Conservation (phyloP, 352 stramenopile species). For the Phytophthora macrochlamydospora region DNA sequence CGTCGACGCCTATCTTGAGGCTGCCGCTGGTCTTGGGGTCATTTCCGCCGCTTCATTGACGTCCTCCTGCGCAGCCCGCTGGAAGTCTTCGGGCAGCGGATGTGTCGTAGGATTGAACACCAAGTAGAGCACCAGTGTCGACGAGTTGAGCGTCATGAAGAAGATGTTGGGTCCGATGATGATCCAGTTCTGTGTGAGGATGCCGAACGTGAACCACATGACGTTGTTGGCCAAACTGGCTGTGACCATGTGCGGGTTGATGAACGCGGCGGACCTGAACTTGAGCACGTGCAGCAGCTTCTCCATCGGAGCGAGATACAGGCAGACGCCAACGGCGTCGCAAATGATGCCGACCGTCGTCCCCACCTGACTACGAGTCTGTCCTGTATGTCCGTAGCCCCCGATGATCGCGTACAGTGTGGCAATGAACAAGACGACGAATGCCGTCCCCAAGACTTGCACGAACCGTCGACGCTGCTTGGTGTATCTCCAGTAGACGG, state of each 20-base stretch:
- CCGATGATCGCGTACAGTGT: conserved; percentile 37
- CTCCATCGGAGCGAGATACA: conserved; percentile 42
- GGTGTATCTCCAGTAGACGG: conserved; percentile 48
- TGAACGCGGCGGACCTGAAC: conserved; percentile 31
- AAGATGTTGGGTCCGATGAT: conserved; percentile 5
- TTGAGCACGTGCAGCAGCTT: conserved; percentile 40
- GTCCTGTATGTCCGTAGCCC: conserved; percentile 19
- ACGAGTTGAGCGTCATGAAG: conserved; percentile 14
- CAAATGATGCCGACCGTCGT: conserved; percentile 27
- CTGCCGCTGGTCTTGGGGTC: background rate
- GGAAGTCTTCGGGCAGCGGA: conserved; percentile 13
- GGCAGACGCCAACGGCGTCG: conserved; percentile 15
- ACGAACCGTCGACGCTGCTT: conserved; percentile 18
- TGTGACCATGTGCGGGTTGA: conserved; percentile 44
- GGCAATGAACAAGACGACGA: conserved; percentile 15
- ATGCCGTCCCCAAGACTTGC: conserved; percentile 14
- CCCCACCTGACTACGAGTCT: conserved; percentile 19
- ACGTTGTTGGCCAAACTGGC: conserved; percentile 35
- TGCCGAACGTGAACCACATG: conserved; percentile 45
- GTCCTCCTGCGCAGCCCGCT: background rate
- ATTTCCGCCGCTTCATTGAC: background rate
- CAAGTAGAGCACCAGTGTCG: conserved; percentile 17
- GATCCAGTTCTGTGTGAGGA: conserved; percentile 10
- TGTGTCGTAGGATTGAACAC: conserved; percentile 24
- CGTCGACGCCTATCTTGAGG: background rate